Conservation (phyloP, 2,329 filamentous ascomycete species). For the Exophiala alcalophila region DNA sequence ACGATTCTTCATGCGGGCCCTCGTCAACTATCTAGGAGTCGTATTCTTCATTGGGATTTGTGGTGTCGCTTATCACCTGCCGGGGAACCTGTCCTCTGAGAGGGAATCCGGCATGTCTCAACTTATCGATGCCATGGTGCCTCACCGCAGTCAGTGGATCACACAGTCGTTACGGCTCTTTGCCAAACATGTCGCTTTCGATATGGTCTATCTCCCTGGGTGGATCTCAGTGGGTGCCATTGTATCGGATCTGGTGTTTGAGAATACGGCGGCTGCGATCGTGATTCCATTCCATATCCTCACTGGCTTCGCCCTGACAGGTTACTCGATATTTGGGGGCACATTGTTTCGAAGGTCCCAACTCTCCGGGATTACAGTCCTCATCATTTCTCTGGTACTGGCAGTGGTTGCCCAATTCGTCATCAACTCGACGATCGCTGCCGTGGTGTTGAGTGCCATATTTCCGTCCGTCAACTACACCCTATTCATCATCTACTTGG, state of each 20-base stretch:
- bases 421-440: constrained; percentile 58
- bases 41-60: constrained; percentile 75
- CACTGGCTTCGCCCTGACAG: constrained; percentile 70
- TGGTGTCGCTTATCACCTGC: constrained; percentile 79
- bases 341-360: constrained; percentile 83
- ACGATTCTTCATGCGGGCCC: constrained; percentile 64
- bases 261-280: constrained; percentile 59
- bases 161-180: constrained; percentile 73
- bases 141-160: constrained; percentile 68
- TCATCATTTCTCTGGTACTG: constrained; percentile 68
- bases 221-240: constrained; percentile 67
- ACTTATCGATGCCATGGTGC: constrained; percentile 86
- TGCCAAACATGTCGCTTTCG: constrained; percentile 75
- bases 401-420: constrained; percentile 78
- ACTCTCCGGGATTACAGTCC: constrained; percentile 75
- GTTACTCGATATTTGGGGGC: constrained; percentile 74
- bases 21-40: constrained; percentile 73
- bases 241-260: constrained; percentile 60
- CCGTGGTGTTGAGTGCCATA: constrained; percentile 66
- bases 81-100: constrained; percentile 79
- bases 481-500: constrained; percentile 70
- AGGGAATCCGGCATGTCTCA: constrained; percentile 82
- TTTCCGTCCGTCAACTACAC: constrained; percentile 87
- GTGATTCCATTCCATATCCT: constrained; percentile 72
- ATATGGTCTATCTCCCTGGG: constrained; percentile 72